Evolutionary conservation across 345 rosid species (phyloP).

Genomic region (Durio zibethinus): DNA sequence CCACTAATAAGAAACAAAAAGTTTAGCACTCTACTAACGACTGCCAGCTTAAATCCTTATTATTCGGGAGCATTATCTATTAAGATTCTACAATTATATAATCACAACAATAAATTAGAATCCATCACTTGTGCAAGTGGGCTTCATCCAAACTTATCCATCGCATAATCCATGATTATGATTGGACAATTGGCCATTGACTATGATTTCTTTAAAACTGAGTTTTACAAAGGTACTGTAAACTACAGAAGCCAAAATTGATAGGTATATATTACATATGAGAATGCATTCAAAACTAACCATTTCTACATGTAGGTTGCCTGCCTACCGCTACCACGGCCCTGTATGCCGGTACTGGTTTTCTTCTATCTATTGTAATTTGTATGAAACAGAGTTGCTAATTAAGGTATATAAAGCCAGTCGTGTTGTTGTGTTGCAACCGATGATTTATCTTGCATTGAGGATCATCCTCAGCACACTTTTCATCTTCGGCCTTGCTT

Average conservation of each 20-base stretch:
- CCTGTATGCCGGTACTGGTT: not conserved
- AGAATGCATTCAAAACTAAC: not conserved
- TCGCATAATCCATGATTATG: too few relatives aligned
- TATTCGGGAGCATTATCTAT: not conserved
- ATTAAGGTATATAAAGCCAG: not conserved
- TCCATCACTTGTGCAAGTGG: not conserved
- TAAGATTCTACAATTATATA: not conserved
- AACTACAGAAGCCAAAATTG: not conserved
- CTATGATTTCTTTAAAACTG: not conserved
- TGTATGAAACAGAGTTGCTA: not conserved
- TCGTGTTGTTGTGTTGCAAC: not conserved
- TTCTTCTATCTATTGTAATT: not conserved
- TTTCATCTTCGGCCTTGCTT: conserved; percentile 82
- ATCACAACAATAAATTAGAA: not conserved
- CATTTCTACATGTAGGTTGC: not conserved
- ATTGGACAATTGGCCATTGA: too few relatives aligned
- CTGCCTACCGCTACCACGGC: not conserved
- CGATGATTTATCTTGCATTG: conserved; percentile 42
- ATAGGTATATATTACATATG: not conserved
- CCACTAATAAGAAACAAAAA: too few relatives aligned
- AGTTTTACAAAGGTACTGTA: not conserved
- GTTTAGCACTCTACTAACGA: too few relatives aligned
- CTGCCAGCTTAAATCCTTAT: not conserved
- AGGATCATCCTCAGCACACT: conserved; percentile 68
- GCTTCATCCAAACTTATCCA: not conserved